Conservation (phyloP, 768 basidiomycete species). For the Russula sp. region DNA sequence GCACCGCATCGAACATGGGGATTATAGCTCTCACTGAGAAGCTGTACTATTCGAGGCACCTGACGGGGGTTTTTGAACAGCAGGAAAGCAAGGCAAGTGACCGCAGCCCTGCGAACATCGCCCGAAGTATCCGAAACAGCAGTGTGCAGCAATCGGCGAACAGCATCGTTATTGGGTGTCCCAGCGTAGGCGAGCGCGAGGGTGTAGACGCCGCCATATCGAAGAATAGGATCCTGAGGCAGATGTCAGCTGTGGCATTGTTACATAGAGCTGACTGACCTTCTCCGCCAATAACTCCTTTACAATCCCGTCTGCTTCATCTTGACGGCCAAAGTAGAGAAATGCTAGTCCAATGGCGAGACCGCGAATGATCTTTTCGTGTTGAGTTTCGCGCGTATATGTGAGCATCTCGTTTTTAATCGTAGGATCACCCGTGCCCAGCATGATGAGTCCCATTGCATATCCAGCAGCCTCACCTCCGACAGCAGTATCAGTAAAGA, state of each 20-base stretch:
- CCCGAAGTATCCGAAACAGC: conserved; percentile 98
- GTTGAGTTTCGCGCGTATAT: conserved; percentile 96
- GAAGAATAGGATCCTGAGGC: conserved; percentile 85
- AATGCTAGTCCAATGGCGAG: conserved; percentile 91
- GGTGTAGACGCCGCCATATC: conserved; percentile 97
- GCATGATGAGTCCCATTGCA: conserved; percentile 97
- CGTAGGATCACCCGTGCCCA: conserved; percentile 81
- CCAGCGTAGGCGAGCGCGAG: conserved; percentile 96
- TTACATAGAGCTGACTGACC: conserved; percentile 43
- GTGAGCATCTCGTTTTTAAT: conserved; percentile 91
- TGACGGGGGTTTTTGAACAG: conserved; percentile 96
- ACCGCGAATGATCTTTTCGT: conserved; percentile 98
- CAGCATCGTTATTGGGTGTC: conserved; percentile 90
- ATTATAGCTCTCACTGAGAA: conserved; percentile 97
- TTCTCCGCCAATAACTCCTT: conserved; percentile 79
- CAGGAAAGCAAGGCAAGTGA: conserved; percentile 92
- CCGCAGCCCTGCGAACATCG: conserved; percentile 94
- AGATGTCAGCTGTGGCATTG: conserved; percentile 13
- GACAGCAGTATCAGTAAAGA: conserved; percentile 93
- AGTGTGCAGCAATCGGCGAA: conserved; percentile 88
- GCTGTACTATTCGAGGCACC: conserved; percentile 94
- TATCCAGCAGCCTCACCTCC: conserved; percentile 96
- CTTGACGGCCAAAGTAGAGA: conserved; percentile 88
- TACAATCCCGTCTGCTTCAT: conserved; percentile 85
- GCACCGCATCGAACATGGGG: conserved; percentile 98